Percentiles rank a stretch among this genome's conserved stretches.
phyloP scores from a whole-genome alignment of 108 stramenopile genomes.

The Cyclotella choctawhatcheeana region DNA sequence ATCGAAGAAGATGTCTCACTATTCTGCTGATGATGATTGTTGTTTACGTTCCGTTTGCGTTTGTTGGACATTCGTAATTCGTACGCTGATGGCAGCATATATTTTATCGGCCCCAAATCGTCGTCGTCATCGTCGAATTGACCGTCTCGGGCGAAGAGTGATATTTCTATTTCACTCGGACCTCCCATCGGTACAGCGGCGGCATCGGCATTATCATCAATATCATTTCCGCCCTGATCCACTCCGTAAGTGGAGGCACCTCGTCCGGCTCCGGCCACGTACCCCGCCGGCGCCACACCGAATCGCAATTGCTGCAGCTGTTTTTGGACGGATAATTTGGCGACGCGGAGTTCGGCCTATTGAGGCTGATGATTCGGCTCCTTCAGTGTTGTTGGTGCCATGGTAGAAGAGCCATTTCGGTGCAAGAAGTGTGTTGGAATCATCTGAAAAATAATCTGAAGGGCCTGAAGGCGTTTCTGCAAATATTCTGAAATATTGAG shows the following conservation, averaged over 20 bases:
- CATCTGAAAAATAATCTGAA: too few species aligned
- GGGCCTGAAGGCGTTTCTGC: too few species aligned
- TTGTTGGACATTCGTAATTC: slow-evolving; percentile 88
- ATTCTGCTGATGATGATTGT: too few species aligned
- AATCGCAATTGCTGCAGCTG: slow-evolving; percentile 51
- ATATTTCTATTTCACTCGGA: slow-evolving; percentile 37
- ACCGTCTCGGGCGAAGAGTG: slow-evolving; percentile 45
- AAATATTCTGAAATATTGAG: too few species aligned
- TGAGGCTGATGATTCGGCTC: too few species aligned
- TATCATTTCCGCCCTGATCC: slow-evolving; percentile 11
- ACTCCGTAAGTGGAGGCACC: slow-evolving; percentile 61
- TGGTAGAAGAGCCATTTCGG: too few species aligned
- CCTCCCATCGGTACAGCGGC: slow-evolving; percentile 6
- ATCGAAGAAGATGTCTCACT: slow-evolving; percentile 63
- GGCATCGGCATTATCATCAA: not conserved
- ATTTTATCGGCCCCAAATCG: slow-evolving; percentile 91
- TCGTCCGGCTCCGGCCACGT: slow-evolving; percentile 86
- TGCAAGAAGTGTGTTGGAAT: too few species aligned
- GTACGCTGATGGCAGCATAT: slow-evolving; percentile 96
- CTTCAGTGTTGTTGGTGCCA: slow-evolving; percentile 19
- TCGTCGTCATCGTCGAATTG: slow-evolving; percentile 94
- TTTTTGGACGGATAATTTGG: slow-evolving; percentile 54
- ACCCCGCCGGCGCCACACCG: slow-evolving; percentile 84
- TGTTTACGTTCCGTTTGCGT: slow-evolving; percentile 37
- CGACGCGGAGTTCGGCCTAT: slow-evolving; percentile 54